Evolutionary conservation across 495 filamentous ascomycete species (phyloP).

Genomic region (Penicillium fimorum): DNA sequence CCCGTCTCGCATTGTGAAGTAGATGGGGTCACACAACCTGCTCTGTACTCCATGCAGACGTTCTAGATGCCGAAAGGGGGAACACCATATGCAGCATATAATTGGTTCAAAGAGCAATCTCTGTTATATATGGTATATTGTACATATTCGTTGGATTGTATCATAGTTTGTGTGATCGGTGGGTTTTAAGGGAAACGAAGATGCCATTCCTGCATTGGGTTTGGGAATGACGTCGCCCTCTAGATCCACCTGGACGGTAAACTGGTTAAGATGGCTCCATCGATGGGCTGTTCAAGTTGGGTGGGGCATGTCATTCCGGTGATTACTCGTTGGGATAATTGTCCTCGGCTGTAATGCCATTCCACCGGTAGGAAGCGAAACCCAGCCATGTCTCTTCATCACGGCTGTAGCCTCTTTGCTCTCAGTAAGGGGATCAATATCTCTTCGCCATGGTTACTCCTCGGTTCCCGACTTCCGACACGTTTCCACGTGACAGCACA

Average conservation of each 20-base stretch:
- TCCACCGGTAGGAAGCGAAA: not conserved
- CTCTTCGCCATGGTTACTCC: not conserved
- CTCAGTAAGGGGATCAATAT: not conserved
- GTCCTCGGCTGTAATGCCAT: not conserved
- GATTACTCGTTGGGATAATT: not conserved
- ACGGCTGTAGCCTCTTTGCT: not conserved
- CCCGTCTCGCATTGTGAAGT: not conserved
- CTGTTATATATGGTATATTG: not conserved
- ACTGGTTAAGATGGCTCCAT: not conserved
- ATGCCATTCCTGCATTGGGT: not conserved
- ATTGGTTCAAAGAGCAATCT: not conserved
- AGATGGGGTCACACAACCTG: not conserved
- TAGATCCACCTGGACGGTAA: not conserved
- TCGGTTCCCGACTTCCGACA: not conserved
- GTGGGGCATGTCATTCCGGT: not conserved
- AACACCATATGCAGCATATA: not conserved
- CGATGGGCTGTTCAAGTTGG: not conserved
- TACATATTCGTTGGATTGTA: not conserved
- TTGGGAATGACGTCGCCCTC: constrained; percentile 6
- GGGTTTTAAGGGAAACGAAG: not conserved
- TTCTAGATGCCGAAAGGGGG: not conserved
- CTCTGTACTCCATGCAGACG: not conserved
- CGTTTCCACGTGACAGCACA: constrained; percentile 1
- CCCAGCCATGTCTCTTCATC: not conserved
- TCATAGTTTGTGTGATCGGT: not conserved